Evolutionary conservation across 2,329 filamentous ascomycete genomes (phyloP).

Genomic region (Amesomyces nigricolor): DNA sequence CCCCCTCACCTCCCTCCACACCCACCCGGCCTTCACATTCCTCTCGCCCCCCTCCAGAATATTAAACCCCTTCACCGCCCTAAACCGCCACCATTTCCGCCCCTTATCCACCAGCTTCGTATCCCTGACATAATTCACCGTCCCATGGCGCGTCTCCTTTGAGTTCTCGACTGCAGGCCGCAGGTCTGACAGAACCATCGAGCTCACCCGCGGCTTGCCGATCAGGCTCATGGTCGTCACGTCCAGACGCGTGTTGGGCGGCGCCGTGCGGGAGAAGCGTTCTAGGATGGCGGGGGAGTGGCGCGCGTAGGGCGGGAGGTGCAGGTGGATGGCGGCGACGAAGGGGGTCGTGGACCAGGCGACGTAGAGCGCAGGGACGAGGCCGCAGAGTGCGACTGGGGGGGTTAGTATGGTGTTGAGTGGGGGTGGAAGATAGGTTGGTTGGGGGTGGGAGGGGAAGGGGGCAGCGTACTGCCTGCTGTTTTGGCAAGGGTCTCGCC

Average conservation of each 20-base stretch:
- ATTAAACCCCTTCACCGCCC: constrained; percentile 34
- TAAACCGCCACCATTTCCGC: constrained; percentile 35
- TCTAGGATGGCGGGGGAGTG: constrained; percentile 51
- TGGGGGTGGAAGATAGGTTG: constrained; percentile 12
- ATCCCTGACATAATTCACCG: constrained; percentile 36
- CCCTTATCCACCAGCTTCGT: constrained; percentile 14
- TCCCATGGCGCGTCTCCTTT: constrained; percentile 29
- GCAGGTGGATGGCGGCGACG: constrained; percentile 66
- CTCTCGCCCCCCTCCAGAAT: constrained; percentile 27
- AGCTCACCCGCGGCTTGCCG: constrained; percentile 44
- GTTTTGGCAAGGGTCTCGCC: constrained; percentile 35
- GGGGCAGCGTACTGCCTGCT: constrained; percentile 34
- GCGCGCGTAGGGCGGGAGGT: constrained; percentile 60
- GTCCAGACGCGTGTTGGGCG: constrained; percentile 42
- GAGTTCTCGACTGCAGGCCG: constrained; percentile 17
- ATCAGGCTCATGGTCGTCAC: constrained; percentile 52
- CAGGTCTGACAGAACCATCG: constrained; percentile 33
- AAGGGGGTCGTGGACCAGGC: constrained; percentile 62
- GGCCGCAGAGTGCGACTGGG: constrained; percentile 52
- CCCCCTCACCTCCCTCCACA: constrained; percentile 33
- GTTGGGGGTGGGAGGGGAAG: neutral
- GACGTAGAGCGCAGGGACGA: constrained; percentile 60
- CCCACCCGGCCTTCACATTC: constrained; percentile 31
- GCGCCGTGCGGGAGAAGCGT: constrained; percentile 47
- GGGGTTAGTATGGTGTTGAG: neutral